phyloP scores from a whole-genome alignment of 768 basidiomycete genomes.

The Lentinula raphanica region DNA sequence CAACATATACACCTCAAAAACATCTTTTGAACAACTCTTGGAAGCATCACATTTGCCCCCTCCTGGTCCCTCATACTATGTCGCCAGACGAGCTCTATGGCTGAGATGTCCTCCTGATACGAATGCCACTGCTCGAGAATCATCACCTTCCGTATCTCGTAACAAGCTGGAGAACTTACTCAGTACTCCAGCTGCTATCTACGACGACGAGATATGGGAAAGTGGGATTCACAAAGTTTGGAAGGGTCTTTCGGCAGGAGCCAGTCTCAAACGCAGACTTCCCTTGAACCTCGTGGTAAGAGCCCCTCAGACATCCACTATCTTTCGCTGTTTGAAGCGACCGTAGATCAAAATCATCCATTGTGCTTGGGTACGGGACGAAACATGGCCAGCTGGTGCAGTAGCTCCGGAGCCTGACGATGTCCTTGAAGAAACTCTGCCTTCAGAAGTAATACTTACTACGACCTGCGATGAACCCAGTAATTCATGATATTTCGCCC shows the following conservation, averaged over 20 bases:
- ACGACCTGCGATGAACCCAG: neutral
- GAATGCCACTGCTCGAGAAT: conserved; percentile 14
- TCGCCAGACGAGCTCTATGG: conserved; percentile 62
- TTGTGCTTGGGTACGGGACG: conserved; percentile 70
- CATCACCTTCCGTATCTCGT: conserved; percentile 31
- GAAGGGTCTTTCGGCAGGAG: conserved; percentile 57
- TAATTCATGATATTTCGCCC: neutral
- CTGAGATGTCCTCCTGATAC: conserved; percentile 26
- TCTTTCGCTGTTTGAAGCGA: neutral
- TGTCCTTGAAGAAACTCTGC: conserved; percentile 15
- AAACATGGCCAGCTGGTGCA: conserved; percentile 67
- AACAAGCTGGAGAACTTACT: conserved; percentile 50
- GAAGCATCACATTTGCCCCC: conserved; percentile 41
- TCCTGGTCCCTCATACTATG: conserved; percentile 61
- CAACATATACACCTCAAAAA: conserved; percentile 8
- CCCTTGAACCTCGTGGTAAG: conserved; percentile 63
- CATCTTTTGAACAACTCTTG: conserved; percentile 36
- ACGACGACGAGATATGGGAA: conserved; percentile 51
- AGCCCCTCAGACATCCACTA: neutral
- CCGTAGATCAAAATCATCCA: conserved; percentile 66
- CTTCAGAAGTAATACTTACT: conserved; percentile 2
- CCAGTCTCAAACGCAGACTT: conserved; percentile 50
- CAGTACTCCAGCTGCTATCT: conserved; percentile 36
- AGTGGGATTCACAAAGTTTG: conserved; percentile 57
- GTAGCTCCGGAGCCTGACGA: conserved; percentile 62